Conservation (phyloP, 345 rosid genomes). For the Gossypium turneri region DNA sequence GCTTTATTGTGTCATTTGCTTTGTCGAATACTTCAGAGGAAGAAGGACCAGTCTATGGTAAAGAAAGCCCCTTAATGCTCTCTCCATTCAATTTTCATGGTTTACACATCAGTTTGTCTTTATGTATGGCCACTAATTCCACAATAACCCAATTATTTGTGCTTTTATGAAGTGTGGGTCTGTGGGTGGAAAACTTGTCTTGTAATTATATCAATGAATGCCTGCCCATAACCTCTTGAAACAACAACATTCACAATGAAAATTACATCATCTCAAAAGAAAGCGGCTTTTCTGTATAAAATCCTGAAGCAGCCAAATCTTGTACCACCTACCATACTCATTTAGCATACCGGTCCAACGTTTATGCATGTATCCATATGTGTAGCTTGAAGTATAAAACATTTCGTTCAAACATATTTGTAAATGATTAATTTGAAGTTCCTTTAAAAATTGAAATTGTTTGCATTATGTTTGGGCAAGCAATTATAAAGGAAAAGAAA, state of each 20-base stretch:
- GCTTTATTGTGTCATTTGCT: background rate
- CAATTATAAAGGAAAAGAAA: too few species aligned
- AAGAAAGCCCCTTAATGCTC: background rate
- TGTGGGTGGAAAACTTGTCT: background rate
- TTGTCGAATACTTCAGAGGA: background rate
- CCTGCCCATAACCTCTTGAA: background rate
- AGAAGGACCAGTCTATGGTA: background rate
- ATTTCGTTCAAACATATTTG: too few species aligned
- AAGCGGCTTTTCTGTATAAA: background rate
- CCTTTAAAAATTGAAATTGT: too few species aligned
- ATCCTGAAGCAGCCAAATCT: background rate
- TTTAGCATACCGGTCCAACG: too few species aligned
- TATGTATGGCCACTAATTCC: background rate
- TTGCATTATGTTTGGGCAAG: too few species aligned
- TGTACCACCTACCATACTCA: background rate
- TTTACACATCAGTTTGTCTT: conserved; percentile 6
- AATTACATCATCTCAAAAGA: background rate
- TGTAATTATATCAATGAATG: background rate
- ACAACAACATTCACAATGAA: background rate
- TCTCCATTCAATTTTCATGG: background rate
- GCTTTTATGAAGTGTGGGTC: background rate
- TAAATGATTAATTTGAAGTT: too few species aligned
- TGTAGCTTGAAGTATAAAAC: too few species aligned
- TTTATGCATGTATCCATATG: too few species aligned
- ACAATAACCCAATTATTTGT: conserved; percentile 5